A percentile compares a stretch with the other conserved stretches of the same genome.
These are phyloP conservation scores for Penicillium waksmanii DNA, from an alignment of 495 filamentous ascomycete species.

Conservation along the genomic window DNA sequence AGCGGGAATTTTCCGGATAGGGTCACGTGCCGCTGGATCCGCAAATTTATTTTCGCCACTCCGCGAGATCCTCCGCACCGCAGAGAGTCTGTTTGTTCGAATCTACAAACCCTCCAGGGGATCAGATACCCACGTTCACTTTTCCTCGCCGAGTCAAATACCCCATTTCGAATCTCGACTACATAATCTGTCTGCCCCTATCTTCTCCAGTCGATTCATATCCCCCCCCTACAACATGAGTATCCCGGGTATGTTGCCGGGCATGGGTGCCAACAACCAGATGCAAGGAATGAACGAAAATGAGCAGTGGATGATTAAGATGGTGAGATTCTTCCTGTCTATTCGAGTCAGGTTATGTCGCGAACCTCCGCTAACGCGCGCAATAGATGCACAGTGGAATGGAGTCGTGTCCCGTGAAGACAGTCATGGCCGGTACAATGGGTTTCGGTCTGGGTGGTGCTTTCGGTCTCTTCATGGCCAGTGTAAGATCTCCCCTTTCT, in stretches of 20 bases:
- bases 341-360: conserved; percentile 24
- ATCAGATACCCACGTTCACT: conserved; percentile 5
- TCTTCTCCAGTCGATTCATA: not conserved
- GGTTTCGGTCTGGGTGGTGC: conserved; percentile 88
- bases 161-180: not conserved
- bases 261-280: conserved; percentile 30
- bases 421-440: conserved; percentile 78
- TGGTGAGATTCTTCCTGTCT: conserved; percentile 41
- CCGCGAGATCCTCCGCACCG: conserved; percentile 39
- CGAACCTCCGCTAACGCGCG: conserved; percentile 23
- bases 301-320: conserved; percentile 57
- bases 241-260: conserved; percentile 46
- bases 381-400: conserved; percentile 75
- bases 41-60: conserved; percentile 42
- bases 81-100: conserved; percentile 5
- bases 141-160: conserved; percentile 5
- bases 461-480: conserved; percentile 96
- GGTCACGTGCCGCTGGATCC: conserved; percentile 36
- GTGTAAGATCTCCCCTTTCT: conserved; percentile 54
- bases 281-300: conserved; percentile 54
- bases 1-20: not conserved
- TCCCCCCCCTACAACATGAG: conserved; percentile 40
- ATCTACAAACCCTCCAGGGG: conserved; percentile 14
- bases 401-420: conserved; percentile 88
- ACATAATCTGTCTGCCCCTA: not conserved